Evolutionary conservation across 176 grass and related monocot genomes (phyloP).

Genomic region (Miscanthus lutarioriparius): DNA sequence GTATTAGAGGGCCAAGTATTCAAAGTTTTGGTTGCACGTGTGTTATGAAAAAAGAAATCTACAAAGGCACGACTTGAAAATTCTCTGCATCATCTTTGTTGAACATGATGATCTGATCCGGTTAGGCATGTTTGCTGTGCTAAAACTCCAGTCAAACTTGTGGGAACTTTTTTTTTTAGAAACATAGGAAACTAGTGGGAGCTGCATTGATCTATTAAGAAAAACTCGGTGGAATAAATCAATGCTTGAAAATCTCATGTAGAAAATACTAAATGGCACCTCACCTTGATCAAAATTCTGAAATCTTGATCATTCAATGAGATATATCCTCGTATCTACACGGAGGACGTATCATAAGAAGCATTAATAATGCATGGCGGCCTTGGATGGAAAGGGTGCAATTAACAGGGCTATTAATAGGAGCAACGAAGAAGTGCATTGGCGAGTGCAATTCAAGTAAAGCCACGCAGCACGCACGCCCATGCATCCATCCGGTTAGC

Average conservation of each 20-base stretch:
- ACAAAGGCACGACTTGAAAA: neutral
- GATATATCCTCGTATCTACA: neutral
- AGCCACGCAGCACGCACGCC: neutral
- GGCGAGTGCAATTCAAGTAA: slow-evolving; percentile 21
- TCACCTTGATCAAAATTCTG: neutral
- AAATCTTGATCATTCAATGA: neutral
- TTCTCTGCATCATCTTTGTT: neutral
- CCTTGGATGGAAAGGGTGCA: neutral
- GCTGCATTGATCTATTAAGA: neutral
- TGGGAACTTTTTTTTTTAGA: no score
- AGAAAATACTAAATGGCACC: neutral
- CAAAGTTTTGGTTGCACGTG: neutral
- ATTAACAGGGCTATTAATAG: neutral
- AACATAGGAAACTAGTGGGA: no score
- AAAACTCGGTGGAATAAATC: no score
- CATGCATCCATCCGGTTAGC: neutral
- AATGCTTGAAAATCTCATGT: neutral
- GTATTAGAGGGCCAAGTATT: neutral
- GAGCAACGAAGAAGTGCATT: neutral
- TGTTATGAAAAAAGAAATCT: neutral
- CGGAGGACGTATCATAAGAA: neutral
- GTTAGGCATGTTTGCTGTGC: neutral
- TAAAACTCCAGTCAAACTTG: neutral
- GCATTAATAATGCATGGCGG: neutral
- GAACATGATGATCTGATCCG: no score